phyloP scores from a whole-genome alignment of 352 stramenopile species.

The Phytophthora parvispora region DNA sequence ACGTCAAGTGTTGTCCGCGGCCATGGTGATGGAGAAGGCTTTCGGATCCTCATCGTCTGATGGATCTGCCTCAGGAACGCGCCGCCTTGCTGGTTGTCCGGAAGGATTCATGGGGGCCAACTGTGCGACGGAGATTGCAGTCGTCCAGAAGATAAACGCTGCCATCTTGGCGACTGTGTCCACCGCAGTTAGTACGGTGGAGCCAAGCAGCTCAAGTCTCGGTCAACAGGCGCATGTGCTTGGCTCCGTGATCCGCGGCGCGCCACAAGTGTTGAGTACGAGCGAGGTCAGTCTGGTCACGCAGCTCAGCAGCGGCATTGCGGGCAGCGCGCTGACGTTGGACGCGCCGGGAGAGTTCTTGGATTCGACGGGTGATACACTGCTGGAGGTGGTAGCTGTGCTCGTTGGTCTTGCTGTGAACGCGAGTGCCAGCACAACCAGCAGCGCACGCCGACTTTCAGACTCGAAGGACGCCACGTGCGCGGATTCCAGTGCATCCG shows the following conservation, averaged over 20 bases:
- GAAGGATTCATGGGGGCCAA: slow-evolving; percentile 51
- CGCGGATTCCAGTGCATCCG: slow-evolving; percentile 22
- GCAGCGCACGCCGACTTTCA: slow-evolving; percentile 14
- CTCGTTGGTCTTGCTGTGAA: slow-evolving; percentile 40
- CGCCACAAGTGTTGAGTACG: slow-evolving; percentile 43
- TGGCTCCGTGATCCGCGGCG: slow-evolving; percentile 49
- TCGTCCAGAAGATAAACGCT: slow-evolving; percentile 49
- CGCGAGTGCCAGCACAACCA: neutral
- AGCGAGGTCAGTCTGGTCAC: slow-evolving; percentile 48
- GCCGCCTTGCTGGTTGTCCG: slow-evolving; percentile 27
- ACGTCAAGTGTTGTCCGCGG: slow-evolving; percentile 50
- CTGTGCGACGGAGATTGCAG: slow-evolving; percentile 49
- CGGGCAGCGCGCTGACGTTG: slow-evolving; percentile 55
- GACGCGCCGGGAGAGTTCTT: slow-evolving; percentile 51
- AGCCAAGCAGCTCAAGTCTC: slow-evolving; percentile 58
- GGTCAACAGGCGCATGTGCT: slow-evolving; percentile 64
- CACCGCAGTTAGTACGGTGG: slow-evolving; percentile 26
- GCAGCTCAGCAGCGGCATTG: slow-evolving; percentile 48
- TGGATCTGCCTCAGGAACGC: slow-evolving; percentile 5
- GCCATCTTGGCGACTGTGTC: slow-evolving; percentile 58
- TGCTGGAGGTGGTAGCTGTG: slow-evolving; percentile 58
- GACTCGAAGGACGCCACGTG: slow-evolving; percentile 9
- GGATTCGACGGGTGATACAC: slow-evolving; percentile 41
- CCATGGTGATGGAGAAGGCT: slow-evolving; percentile 56
- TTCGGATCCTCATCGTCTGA: slow-evolving; percentile 23